phyloP scores from a whole-genome alignment of 2,329 filamentous ascomycete genomes.

The Colletotrichum magnum region DNA sequence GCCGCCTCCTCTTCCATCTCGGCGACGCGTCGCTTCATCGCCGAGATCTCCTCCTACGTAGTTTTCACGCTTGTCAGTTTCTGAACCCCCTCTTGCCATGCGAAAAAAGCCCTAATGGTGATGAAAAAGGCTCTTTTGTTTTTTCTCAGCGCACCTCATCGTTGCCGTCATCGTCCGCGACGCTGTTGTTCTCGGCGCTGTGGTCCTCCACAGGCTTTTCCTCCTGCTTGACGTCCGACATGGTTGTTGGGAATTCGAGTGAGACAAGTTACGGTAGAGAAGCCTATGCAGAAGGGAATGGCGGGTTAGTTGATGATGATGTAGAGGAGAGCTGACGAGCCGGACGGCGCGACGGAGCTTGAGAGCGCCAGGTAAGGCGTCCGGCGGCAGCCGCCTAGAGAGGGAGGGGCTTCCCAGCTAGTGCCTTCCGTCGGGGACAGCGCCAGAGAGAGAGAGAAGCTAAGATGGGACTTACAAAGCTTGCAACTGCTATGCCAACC shows the following conservation, averaged over 20 bases:
- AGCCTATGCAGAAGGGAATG: background rate
- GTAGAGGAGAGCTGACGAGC: background rate
- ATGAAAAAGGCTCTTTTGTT: slow-evolving; percentile 28
- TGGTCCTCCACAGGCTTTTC: slow-evolving; percentile 47
- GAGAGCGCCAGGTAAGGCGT: slow-evolving; percentile 23
- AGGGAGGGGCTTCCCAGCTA: slow-evolving; percentile 19
- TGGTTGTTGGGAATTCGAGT: slow-evolving; percentile 31
- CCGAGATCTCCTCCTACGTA: slow-evolving; percentile 81
- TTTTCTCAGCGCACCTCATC: slow-evolving; percentile 58
- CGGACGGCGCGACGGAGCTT: slow-evolving; percentile 21
- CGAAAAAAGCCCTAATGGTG: slow-evolving; percentile 30
- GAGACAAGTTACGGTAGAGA: background rate
- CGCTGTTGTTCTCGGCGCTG: slow-evolving; percentile 48
- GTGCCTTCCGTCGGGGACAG: background rate
- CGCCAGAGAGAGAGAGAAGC: background rate
- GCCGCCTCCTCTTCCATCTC: slow-evolving; percentile 94
- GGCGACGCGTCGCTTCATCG: slow-evolving; percentile 88
- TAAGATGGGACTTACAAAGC: slow-evolving; percentile 6
- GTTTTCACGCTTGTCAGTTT: slow-evolving; percentile 36
- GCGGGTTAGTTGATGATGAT: slow-evolving; percentile 3
- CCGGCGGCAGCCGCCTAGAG: slow-evolving; percentile 14
- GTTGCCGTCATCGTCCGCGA: slow-evolving; percentile 57
- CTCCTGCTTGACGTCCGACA: slow-evolving; percentile 49
- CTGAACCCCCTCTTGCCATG: slow-evolving; percentile 41
- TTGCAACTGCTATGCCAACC: slow-evolving; percentile 10